A percentile compares a stretch with the other conserved stretches of the same genome.
Evolutionary conservation across 1,284 basidiomycete genomes (phyloP).

Genomic region (Hymenochaete sp.): DNA sequence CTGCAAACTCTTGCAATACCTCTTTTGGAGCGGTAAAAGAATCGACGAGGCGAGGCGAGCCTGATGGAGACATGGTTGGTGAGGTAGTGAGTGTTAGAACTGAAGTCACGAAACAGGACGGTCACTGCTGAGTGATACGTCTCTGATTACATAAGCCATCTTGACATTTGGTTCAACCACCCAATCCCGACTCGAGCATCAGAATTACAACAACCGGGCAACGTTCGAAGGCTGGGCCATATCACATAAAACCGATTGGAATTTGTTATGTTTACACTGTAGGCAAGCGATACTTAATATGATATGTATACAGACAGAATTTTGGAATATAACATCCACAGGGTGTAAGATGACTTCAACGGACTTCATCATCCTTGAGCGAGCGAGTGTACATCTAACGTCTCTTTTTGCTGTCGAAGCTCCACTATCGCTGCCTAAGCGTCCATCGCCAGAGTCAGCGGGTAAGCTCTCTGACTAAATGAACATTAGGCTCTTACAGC

Average conservation of each 20-base stretch:
- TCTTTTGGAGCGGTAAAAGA: conserved; percentile 92
- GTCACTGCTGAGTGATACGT: too few species aligned
- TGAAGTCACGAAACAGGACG: too few species aligned
- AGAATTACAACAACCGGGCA: too few species aligned
- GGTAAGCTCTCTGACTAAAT: background rate
- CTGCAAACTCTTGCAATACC: conserved; percentile 88
- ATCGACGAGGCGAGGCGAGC: conserved; percentile 53
- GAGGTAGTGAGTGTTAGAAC: conserved; percentile 6
- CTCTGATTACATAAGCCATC: background rate
- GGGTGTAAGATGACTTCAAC: background rate
- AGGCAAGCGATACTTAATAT: too few species aligned
- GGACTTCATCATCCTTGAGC: background rate
- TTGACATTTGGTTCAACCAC: background rate
- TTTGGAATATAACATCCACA: background rate
- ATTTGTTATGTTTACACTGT: too few species aligned
- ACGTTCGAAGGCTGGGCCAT: too few species aligned
- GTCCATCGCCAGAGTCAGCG: background rate
- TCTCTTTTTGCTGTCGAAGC: conserved; percentile 53
- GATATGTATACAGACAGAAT: too few species aligned
- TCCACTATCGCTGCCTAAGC: conserved; percentile 67
- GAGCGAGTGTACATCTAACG: conserved; percentile 25
- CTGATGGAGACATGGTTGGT: conserved; percentile 29
- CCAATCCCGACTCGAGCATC: too few species aligned
- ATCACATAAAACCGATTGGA: too few species aligned
- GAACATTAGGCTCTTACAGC: conserved; percentile 46